Evolutionary conservation across 192 early-diverging fungal genomes (phyloP).

Genomic region (Oehlia diaphana): DNA sequence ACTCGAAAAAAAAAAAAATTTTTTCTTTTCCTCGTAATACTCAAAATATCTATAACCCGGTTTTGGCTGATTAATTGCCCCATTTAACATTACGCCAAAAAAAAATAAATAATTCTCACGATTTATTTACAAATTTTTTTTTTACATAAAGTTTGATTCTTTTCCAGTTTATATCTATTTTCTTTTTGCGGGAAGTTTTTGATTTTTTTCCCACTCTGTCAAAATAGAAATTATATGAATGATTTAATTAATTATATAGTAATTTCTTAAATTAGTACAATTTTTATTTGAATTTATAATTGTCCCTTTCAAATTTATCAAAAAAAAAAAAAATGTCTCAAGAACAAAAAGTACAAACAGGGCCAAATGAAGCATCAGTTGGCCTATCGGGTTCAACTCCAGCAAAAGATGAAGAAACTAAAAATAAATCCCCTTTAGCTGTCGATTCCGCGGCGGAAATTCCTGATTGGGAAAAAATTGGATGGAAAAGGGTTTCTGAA

Average conservation of each 20-base stretch:
- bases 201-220: too few relatives aligned
- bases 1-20: too few relatives aligned
- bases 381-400: neutral
- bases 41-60: too few relatives aligned
- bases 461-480: conserved; percentile 12
- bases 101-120: too few relatives aligned
- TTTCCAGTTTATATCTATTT: neutral
- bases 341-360: neutral
- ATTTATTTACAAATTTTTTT: neutral
- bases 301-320: neutral
- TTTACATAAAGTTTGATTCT: neutral
- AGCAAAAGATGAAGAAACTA: neutral
- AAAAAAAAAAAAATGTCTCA: neutral
- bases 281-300: neutral
- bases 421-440: neutral
- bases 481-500: conserved; percentile 17
- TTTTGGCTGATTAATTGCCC: neutral
- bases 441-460: neutral
- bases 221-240: neutral
- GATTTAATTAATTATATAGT: neutral
- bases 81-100: neutral
- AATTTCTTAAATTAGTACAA: neutral
- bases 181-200: neutral
- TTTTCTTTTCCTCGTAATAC: too few relatives aligned
- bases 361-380: neutral